These are phyloP conservation scores for Fusarium nodosum DNA, from an alignment of 2,329 filamentous ascomycete genomes.

Conservation along the genomic window DNA sequence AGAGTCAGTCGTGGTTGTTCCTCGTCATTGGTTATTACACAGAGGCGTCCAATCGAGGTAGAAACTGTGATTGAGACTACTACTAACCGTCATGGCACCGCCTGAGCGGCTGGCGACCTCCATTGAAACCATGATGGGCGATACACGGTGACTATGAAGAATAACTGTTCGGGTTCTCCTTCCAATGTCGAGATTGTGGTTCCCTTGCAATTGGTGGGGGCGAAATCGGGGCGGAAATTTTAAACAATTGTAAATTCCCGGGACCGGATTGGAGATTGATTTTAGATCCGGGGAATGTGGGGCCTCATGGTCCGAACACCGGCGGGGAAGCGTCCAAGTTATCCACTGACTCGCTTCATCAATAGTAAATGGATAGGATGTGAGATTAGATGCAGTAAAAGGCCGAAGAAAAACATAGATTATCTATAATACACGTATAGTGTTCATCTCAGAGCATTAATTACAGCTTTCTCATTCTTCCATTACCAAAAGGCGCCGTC, in stretches of 20 bases:
- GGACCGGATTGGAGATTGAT: conserved; percentile 53
- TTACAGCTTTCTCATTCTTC: conserved; percentile 23
- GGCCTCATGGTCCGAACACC: conserved; percentile 43
- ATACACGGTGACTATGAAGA: conserved; percentile 36
- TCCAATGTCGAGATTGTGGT: conserved; percentile 24
- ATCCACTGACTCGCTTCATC: not conserved
- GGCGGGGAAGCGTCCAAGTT: conserved; percentile 19
- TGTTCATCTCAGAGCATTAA: conserved; percentile 11
- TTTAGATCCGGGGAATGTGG: conserved; percentile 48
- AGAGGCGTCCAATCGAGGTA: conserved; percentile 21
- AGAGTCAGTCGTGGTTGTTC: conserved; percentile 20
- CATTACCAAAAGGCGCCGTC: conserved; percentile 41
- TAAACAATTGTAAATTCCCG: conserved; percentile 54
- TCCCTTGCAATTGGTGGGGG: conserved; percentile 44
- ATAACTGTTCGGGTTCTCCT: conserved; percentile 36
- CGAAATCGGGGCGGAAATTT: conserved; percentile 51
- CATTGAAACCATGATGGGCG: conserved; percentile 63
- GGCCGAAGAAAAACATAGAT: not conserved
- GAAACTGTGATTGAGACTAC: not conserved
- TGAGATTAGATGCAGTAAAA: not conserved
- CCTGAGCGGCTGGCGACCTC: conserved; percentile 64
- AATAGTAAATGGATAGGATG: not conserved
- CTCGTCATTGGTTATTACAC: not conserved
- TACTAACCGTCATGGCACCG: conserved; percentile 61
- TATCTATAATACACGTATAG: conserved; percentile 2